These are phyloP conservation scores for Pilaira anomala DNA, from an alignment of 192 early-diverging fungal genomes.

Conservation along the genomic window DNA sequence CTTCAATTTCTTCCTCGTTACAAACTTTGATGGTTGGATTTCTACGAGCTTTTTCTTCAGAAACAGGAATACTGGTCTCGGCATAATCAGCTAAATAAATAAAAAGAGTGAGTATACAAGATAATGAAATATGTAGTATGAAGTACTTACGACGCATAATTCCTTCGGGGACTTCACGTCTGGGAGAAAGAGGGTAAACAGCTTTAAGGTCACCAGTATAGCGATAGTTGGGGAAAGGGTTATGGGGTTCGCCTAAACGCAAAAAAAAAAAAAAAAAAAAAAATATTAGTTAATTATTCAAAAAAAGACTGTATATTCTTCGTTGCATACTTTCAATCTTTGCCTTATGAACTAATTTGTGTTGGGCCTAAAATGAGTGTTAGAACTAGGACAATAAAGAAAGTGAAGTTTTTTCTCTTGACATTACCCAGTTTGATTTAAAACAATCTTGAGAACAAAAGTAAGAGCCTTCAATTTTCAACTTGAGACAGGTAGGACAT, in stretches of 20 bases:
- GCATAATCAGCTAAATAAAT: constrained; percentile 62
- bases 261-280: not conserved
- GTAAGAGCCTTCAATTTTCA: constrained; percentile 58
- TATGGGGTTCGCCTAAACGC: constrained; percentile 33
- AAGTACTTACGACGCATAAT: constrained; percentile 47
- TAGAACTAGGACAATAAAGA: not conserved
- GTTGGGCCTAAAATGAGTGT: not conserved
- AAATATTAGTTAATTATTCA: not conserved
- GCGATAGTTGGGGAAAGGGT: constrained; percentile 57
- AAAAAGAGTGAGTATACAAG: not conserved
- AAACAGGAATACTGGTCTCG: constrained; percentile 49
- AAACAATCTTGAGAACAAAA: constrained; percentile 86
- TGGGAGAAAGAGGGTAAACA: constrained; percentile 69
- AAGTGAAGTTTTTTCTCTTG: not conserved
- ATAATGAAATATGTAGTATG: not conserved
- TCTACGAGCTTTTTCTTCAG: constrained; percentile 67
- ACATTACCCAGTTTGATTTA: constrained; percentile 61
- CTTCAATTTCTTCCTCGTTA: constrained; percentile 69
- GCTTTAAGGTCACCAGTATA: constrained; percentile 72
- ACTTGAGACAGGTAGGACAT: constrained; percentile 81
- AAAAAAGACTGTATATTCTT: not conserved
- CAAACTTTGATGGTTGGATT: constrained; percentile 67
- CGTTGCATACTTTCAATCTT: constrained; percentile 2
- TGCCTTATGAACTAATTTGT: constrained; percentile 8
- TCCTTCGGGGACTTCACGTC: constrained; percentile 57